Base-by-base conservation (phyloP, 2,329 filamentous ascomycete genomes). In the Colletotrichum sojae region DNA sequence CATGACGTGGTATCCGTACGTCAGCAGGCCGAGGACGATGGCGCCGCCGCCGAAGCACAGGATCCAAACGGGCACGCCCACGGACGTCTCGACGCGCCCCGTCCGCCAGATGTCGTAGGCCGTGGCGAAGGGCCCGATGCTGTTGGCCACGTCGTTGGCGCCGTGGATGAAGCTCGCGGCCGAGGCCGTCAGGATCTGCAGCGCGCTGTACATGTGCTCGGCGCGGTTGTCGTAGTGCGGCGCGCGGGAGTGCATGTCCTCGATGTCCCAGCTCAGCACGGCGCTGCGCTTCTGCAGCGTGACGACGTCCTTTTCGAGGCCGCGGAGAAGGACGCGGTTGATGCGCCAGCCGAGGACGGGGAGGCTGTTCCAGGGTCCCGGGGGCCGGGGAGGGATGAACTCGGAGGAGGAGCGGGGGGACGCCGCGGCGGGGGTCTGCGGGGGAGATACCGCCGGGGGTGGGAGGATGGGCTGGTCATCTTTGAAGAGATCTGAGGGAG, bases 1-100 rank as follows among this genome's bases (percentile, higher is more conserved):
- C 85, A 89, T 89, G 74, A 90, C 89, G 74, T 90, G 88, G 77
- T 90, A 90, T 8, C 89, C 88, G 72, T 89, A 90, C 10, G 87
- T 89, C 78, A 86, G 82, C 67, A 90, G 80, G n/a, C 88, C 88
- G n/a, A 89, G 75, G 52, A 85, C 84, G 27, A 89, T 85, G 55
- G 80, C 78, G 0, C 80, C 76, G 67, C 84, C 84, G 16, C 85
- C 83, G 36, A 85, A 81, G 57, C 82, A 82, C 13, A 87, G 77
- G 67, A 87, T 80, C 84, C 86, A 88, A 46, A 84, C 72, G 1
- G 85, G 85, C 16, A 85, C 82, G 9, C 77, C 75, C 1, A 80
- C 78, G n/a, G 78, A 73, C 12, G 75, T 75, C 12, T 73, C 67
- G 3, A 83, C 77, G 5, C 74, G 73, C 15, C 85, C 85, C 1